Percentiles rank a stretch among this genome's conserved stretches.
phyloP scores from a whole-genome alignment of 1,139 yeast genomes.

The Suhomyces atakaporum region DNA sequence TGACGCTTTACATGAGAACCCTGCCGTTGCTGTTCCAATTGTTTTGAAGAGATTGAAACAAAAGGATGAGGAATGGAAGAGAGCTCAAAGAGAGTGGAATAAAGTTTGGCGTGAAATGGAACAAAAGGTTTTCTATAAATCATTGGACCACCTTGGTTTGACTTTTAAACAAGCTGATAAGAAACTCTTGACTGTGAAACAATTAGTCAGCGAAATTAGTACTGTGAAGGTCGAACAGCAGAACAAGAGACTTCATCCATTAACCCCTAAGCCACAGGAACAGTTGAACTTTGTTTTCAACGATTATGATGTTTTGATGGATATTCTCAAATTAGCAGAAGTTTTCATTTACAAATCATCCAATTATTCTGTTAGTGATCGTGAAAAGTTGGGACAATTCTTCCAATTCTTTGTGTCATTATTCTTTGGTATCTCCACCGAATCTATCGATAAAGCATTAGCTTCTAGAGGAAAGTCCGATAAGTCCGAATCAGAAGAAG shows the following conservation, averaged over 20 bases:
- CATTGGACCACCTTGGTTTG: conserved; percentile 91
- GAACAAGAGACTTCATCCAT: conserved; percentile 74
- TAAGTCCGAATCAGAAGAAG: conserved; percentile 16
- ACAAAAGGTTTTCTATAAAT: conserved; percentile 89
- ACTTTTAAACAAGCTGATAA: conserved; percentile 97
- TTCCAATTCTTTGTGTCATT: conserved; percentile 68
- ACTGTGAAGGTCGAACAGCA: conserved; percentile 90
- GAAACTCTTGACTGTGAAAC: conserved; percentile 85
- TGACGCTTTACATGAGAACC: conserved; percentile 92
- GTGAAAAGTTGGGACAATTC: conserved; percentile 73
- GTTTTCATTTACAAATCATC: conserved; percentile 71
- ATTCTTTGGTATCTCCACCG: conserved; percentile 60
- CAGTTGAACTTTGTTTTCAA: conserved; percentile 70
- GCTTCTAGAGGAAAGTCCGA: conserved; percentile 22
- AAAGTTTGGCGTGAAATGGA: conserved; percentile 99
- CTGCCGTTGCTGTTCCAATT: conserved; percentile 92
- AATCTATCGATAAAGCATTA: conserved; percentile 31
- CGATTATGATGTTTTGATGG: conserved; percentile 71
- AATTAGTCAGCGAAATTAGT: conserved; percentile 85
- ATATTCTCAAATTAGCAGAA: conserved; percentile 67
- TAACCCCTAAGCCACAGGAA: conserved; percentile 82
- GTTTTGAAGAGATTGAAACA: conserved; percentile 90
- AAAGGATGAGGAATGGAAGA: conserved; percentile 98
- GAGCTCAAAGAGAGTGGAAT: conserved; percentile 98
- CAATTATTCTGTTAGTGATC: conserved; percentile 78